These are phyloP conservation scores for Podospora fimiseda DNA, from an alignment of 495 filamentous ascomycete species.

Conservation along the genomic window DNA sequence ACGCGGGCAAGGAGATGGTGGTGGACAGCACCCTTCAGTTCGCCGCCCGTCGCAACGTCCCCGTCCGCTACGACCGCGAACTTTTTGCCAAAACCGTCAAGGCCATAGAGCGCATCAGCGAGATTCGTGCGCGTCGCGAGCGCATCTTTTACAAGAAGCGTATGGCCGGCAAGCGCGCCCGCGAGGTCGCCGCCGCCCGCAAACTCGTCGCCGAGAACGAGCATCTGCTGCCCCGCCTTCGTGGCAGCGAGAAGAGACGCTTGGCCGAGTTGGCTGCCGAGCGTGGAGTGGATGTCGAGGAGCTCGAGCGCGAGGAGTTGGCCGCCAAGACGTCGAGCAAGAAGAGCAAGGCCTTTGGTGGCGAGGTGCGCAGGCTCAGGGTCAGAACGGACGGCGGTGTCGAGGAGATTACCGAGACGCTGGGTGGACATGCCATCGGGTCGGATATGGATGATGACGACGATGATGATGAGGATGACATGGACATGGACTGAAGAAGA, in stretches of 20 bases:
- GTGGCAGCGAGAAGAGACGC: conserved; percentile 49
- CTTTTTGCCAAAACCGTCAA: conserved; percentile 77
- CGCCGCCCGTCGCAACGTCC: conserved; percentile 85
- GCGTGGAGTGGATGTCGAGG: conserved; percentile 47
- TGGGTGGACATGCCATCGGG: conserved; percentile 9
- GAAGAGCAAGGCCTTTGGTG: conserved; percentile 45
- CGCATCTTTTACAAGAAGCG: conserved; percentile 85
- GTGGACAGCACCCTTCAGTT: conserved; percentile 93
- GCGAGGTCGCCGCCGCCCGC: conserved; percentile 67
- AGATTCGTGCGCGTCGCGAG: conserved; percentile 80
- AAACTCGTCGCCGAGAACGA: conserved; percentile 87
- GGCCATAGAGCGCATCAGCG: conserved; percentile 84
- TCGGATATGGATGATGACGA: conserved; percentile 35
- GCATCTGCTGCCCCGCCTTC: conserved; percentile 68
- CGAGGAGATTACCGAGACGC: conserved; percentile 43
- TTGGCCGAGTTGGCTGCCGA: conserved; percentile 47
- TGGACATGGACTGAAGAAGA: conserved; percentile 61
- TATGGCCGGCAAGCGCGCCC: conserved; percentile 81
- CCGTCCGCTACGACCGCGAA: conserved; percentile 90
- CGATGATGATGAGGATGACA: conserved; percentile 53
- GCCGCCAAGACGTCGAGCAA: conserved; percentile 24
- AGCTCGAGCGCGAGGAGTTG: conserved; percentile 40
- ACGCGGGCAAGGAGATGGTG: conserved; percentile 81
- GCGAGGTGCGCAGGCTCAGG: conserved; percentile 56
- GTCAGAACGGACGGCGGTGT: conserved; percentile 61